These are phyloP conservation scores for Helotiales sp. DNA, from an alignment of 2,329 filamentous ascomycete genomes.

Conservation along the genomic window DNA sequence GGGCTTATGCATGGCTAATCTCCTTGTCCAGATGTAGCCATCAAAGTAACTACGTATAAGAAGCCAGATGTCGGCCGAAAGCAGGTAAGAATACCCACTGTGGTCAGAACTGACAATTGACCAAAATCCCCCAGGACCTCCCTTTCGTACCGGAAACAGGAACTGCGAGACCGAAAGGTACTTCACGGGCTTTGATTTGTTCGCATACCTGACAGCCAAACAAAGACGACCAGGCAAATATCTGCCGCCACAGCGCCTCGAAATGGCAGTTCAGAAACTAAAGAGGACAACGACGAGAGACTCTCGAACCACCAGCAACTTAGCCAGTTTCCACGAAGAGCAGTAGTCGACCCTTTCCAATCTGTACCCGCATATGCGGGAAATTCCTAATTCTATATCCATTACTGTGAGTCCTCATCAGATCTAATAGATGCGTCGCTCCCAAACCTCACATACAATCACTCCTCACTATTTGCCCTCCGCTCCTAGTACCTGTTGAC, in stretches of 20 bases:
- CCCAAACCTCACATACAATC: too few relatives aligned
- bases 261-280: neutral
- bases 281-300: neutral
- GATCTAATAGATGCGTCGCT: too few relatives aligned
- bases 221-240: neutral
- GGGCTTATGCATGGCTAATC: neutral
- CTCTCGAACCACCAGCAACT: neutral
- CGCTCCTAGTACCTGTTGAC: too few relatives aligned
- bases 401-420: neutral
- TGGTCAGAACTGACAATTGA: neutral
- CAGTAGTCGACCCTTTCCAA: neutral
- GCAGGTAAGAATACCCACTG: neutral
- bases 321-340: neutral
- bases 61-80: neutral
- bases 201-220: neutral
- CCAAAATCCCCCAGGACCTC: neutral
- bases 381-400: neutral
- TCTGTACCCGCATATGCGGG: neutral
- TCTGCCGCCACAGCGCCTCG: neutral
- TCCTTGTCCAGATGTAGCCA: neutral
- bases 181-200: conserved; percentile 5
- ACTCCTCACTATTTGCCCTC: too few relatives aligned
- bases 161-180: conserved; percentile 11
- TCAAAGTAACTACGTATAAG: neutral
- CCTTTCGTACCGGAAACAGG: conserved; percentile 16